Conservation (phyloP, 139 green algal species). For the Picochlorum costavermella region DNA sequence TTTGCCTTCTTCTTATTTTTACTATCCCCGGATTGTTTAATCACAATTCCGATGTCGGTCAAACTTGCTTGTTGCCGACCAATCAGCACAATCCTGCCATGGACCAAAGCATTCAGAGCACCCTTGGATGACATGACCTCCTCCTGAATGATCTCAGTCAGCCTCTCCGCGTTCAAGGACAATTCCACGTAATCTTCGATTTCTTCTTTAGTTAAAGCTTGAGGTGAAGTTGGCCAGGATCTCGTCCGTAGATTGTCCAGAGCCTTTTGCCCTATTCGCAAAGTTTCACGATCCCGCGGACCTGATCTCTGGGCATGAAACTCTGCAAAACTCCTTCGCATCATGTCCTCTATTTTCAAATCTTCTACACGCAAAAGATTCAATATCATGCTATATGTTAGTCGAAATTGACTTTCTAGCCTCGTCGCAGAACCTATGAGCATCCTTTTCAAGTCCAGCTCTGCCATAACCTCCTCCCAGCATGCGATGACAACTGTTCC, state of each 20-base stretch:
- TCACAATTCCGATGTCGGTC: constrained; percentile 55
- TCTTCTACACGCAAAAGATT: constrained; percentile 92
- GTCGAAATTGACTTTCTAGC: constrained; percentile 86
- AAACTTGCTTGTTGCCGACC: constrained; percentile 35
- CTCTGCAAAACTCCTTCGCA: constrained; percentile 88
- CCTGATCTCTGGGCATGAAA: constrained; percentile 72
- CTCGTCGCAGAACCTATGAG: constrained; percentile 61
- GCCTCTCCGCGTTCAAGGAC: constrained; percentile 27
- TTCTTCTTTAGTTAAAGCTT: constrained; percentile 34
- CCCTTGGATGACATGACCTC: constrained; percentile 36
- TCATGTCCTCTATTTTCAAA: constrained; percentile 96
- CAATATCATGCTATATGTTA: constrained; percentile 98
- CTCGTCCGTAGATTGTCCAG: constrained; percentile 27
- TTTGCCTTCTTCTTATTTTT: neutral
- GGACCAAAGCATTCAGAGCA: constrained; percentile 40
- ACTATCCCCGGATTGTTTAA: neutral
- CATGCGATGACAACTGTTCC: constrained; percentile 83
- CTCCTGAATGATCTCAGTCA: constrained; percentile 43
- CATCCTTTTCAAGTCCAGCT: constrained; percentile 62
- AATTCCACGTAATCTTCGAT: constrained; percentile 44
- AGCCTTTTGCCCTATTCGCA: constrained; percentile 37
- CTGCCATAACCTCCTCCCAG: constrained; percentile 61
- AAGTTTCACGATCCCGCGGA: constrained; percentile 43
- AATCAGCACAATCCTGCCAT: constrained; percentile 54
- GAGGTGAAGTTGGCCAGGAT: constrained; percentile 44